phyloP scores from a whole-genome alignment of 495 filamentous ascomycete genomes.

The Penicillium daleae region DNA sequence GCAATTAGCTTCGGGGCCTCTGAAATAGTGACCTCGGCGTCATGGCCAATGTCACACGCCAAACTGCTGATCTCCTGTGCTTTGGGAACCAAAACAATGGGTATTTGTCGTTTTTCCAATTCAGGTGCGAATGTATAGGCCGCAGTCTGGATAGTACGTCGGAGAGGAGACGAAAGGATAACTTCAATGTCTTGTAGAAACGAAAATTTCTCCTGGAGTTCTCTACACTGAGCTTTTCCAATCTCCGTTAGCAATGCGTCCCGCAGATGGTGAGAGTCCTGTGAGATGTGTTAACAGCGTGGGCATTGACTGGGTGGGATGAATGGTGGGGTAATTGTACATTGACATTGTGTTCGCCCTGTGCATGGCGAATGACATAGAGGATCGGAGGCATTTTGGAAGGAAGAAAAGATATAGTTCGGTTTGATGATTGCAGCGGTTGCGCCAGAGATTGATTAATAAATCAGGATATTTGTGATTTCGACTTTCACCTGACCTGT shows the following conservation, averaged over 20 bases:
- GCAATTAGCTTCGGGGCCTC: neutral
- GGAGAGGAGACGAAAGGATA: neutral
- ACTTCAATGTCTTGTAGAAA: neutral
- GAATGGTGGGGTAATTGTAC: neutral
- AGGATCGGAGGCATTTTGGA: neutral
- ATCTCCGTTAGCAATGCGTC: neutral
- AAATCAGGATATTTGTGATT: neutral
- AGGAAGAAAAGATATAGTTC: neutral
- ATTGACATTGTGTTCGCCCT: neutral
- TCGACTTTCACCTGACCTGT: neutral
- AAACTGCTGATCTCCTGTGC: neutral
- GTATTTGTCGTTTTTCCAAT: slow-evolving; percentile 2
- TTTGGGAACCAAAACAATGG: neutral
- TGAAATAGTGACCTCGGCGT: neutral
- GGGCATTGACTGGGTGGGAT: neutral
- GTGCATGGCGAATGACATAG: neutral
- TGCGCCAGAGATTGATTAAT: neutral
- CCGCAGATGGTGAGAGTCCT: neutral
- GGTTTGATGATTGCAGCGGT: neutral
- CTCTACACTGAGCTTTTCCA: neutral
- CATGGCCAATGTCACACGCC: neutral
- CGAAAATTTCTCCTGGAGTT: neutral
- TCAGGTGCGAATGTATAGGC: slow-evolving; percentile 1
- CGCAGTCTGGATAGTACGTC: neutral
- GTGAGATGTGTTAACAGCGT: neutral